Percentiles rank a stretch among this genome's conserved stretches.
phyloP scores from a whole-genome alignment of 2,329 filamentous ascomycete genomes.

The Neonectria ditissima region DNA sequence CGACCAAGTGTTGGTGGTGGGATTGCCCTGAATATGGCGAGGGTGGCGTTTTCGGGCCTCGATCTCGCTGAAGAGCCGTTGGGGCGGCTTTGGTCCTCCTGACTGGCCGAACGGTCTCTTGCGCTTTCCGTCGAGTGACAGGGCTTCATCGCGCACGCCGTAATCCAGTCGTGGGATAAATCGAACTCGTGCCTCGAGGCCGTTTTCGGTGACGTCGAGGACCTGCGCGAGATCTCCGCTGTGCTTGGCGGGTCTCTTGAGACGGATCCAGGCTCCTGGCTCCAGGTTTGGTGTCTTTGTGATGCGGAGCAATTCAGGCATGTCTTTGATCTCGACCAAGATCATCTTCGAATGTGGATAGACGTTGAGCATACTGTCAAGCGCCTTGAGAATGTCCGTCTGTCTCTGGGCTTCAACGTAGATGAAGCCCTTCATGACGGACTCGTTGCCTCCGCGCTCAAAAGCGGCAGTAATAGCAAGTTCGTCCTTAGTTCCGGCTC shows the following conservation, averaged over 20 bases:
- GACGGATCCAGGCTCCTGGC: conserved; percentile 91
- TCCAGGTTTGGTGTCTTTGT: conserved; percentile 87
- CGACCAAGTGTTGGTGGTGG: conserved; percentile 82
- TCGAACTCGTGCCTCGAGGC: conserved; percentile 86
- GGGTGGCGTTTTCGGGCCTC: conserved; percentile 92
- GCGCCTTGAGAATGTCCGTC: conserved; percentile 83
- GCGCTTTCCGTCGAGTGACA: conserved; percentile 75
- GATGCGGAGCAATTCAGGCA: conserved; percentile 94
- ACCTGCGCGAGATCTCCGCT: conserved; percentile 91
- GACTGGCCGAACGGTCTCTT: conserved; percentile 74
- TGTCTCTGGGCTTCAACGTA: conserved; percentile 93
- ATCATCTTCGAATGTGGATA: conserved; percentile 90
- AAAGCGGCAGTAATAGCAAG: conserved; percentile 90
- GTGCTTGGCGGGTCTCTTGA: conserved; percentile 84
- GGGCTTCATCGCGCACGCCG: conserved; percentile 81
- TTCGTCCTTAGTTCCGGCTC: conserved; percentile 80
- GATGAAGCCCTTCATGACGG: conserved; percentile 91
- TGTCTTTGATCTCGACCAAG: conserved; percentile 94
- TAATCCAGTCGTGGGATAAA: conserved; percentile 95
- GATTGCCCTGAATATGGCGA: conserved; percentile 71
- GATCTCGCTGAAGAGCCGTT: conserved; percentile 90
- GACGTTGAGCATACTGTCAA: conserved; percentile 88
- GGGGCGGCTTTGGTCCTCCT: conserved; percentile 80
- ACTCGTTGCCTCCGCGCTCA: conserved; percentile 82
- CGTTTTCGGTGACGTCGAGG: conserved; percentile 91